Evolutionary conservation across 73 alveolate genomes (phyloP).

Genomic region (Blepharisma stoltei): DNA sequence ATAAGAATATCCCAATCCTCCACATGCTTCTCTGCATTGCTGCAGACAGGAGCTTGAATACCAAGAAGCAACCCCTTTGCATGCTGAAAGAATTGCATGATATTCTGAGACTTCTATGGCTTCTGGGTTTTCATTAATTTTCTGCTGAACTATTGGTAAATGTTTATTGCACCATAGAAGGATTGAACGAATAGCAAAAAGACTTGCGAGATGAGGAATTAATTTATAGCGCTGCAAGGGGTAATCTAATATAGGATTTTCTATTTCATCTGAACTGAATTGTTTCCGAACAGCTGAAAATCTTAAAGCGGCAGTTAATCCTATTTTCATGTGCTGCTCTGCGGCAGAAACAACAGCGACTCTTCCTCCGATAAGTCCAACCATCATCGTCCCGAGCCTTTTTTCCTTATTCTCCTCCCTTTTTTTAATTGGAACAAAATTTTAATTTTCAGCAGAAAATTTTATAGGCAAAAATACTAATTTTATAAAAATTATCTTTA

Average conservation of each 20-base stretch:
- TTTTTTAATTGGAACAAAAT: no score
- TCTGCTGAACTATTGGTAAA: not conserved
- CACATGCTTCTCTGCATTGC: constrained; percentile 64
- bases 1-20: constrained; percentile 73
- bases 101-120: constrained; percentile 26
- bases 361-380: constrained; percentile 4
- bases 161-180: not conserved
- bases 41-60: constrained; percentile 37
- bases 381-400: constrained; percentile 11
- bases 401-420: no score
- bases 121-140: not conserved
- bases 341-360: not conserved
- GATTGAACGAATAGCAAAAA: constrained; percentile 26
- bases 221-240: constrained; percentile 33
- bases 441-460: no score
- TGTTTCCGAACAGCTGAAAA: constrained; percentile 61
- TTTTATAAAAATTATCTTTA: no score
- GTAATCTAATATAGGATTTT: constrained; percentile 34
- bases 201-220: constrained; percentile 22
- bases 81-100: constrained; percentile 42
- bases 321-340: constrained; percentile 37
- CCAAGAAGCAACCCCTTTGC: constrained; percentile 46
- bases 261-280: constrained; percentile 12
- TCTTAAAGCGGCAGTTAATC: constrained; percentile 58
- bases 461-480: no score